Evolutionary conservation across 2,329 filamentous ascomycete genomes (phyloP).

Genomic region (Grosmannia penicillata): DNA sequence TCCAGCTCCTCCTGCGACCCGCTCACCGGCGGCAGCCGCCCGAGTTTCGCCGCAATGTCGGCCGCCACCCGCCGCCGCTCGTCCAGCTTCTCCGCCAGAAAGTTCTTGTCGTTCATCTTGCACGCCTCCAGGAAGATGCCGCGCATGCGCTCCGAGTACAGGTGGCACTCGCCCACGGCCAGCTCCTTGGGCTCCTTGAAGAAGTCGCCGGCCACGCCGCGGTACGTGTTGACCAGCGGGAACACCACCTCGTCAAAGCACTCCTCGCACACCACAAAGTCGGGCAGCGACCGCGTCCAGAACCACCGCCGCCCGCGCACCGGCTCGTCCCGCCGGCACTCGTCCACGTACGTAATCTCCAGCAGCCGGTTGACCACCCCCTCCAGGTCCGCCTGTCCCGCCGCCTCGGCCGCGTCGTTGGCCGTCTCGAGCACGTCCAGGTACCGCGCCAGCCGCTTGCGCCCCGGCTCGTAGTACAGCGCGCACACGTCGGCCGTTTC

Average conservation of each 20-base stretch:
- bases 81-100: constrained; percentile 40
- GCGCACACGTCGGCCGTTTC: constrained; percentile 46
- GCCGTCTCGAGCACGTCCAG: constrained; percentile 46
- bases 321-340: constrained; percentile 52
- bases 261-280: constrained; percentile 74
- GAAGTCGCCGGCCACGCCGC: constrained; percentile 49
- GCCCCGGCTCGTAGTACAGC: constrained; percentile 42
- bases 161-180: constrained; percentile 46
- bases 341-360: constrained; percentile 38
- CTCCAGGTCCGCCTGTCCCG: constrained; percentile 37
- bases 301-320: constrained; percentile 58
- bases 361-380: constrained; percentile 50
- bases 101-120: constrained; percentile 48
- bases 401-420: constrained; percentile 33
- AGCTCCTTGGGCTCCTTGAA: constrained; percentile 43
- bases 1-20: no score
- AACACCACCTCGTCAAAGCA: constrained; percentile 73
- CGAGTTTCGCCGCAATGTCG: no score
- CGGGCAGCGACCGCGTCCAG: constrained; percentile 56
- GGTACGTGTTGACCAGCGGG: constrained; percentile 37
- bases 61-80: no score
- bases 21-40: no score
- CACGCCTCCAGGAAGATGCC: constrained; percentile 55
- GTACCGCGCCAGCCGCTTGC: constrained; percentile 41
- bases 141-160: constrained; percentile 72